Evolutionary conservation across 2,329 filamentous ascomycete genomes (phyloP).

Genomic region (Trichoderma guizhouense): DNA sequence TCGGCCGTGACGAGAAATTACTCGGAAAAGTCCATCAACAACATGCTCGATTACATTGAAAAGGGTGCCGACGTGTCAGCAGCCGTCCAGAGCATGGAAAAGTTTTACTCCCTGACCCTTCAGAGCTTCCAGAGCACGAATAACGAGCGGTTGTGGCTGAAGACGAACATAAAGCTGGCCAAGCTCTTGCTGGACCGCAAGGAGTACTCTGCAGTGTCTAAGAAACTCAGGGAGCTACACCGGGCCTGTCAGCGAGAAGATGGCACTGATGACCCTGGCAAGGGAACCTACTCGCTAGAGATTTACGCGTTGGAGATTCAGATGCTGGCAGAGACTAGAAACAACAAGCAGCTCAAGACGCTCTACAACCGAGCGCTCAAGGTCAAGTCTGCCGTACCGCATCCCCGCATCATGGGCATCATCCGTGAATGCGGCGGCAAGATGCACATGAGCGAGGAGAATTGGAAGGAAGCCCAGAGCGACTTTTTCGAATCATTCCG

Average conservation of each 20-base stretch:
- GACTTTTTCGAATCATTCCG: slow-evolving; percentile 99
- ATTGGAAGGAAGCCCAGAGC: slow-evolving; percentile 94
- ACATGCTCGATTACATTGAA: slow-evolving; percentile 97
- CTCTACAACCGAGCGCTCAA: slow-evolving; percentile 88
- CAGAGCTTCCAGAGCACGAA: slow-evolving; percentile 96
- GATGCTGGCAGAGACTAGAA: slow-evolving; percentile 95
- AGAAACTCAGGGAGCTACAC: slow-evolving; percentile 85
- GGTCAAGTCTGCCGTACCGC: slow-evolving; percentile 93
- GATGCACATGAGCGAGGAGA: slow-evolving; percentile 99
- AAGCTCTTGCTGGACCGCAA: slow-evolving; percentile 89
- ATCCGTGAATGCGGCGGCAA: slow-evolving; percentile 98
- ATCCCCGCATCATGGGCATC: slow-evolving; percentile 98
- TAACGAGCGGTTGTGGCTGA: slow-evolving; percentile 94
- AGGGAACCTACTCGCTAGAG: slow-evolving; percentile 93
- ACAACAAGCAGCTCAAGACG: slow-evolving; percentile 94
- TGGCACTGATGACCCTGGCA: slow-evolving; percentile 85
- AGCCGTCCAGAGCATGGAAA: slow-evolving; percentile 77
- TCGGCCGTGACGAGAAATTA: slow-evolving; percentile 96
- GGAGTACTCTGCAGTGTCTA: slow-evolving; percentile 75
- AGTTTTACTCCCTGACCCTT: slow-evolving; percentile 91
- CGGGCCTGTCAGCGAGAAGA: slow-evolving; percentile 83
- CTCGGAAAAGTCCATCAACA: slow-evolving; percentile 98
- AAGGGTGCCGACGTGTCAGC: slow-evolving; percentile 73
- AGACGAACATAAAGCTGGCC: slow-evolving; percentile 96
- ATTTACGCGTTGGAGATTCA: slow-evolving; percentile 97